Evolutionary conservation across 2,329 filamentous ascomycete genomes (phyloP).

Genomic region (Rhynchosporium graminicola): DNA sequence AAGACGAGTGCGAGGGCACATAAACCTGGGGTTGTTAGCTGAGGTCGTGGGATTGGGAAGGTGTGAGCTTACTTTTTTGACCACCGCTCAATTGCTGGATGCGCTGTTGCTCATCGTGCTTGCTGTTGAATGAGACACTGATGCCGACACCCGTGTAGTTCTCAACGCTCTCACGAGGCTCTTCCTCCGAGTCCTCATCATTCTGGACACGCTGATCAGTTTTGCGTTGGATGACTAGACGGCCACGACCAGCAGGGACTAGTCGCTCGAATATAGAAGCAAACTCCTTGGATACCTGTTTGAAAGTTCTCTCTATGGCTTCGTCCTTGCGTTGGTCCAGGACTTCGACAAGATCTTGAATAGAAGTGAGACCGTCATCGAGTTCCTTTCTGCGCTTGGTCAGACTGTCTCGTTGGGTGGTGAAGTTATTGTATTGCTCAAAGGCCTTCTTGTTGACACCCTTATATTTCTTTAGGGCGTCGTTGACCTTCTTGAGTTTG

Average conservation of each 20-base stretch:
- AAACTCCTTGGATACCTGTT: constrained; percentile 94
- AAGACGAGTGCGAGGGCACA: constrained; percentile 98
- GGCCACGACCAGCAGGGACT: constrained; percentile 88
- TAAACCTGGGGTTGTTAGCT: constrained; percentile 59
- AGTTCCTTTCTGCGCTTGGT: constrained; percentile 84
- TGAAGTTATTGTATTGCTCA: constrained; percentile 98
- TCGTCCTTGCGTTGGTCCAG: constrained; percentile 96
- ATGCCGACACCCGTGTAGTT: constrained; percentile 97
- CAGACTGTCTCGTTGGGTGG: constrained; percentile 83
- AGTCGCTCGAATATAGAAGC: constrained; percentile 91
- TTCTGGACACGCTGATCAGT: constrained; percentile 68
- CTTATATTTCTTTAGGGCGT: constrained; percentile 92
- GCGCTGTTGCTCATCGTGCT: constrained; percentile 95
- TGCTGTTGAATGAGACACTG: constrained; percentile 97
- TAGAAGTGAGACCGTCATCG: constrained; percentile 80
- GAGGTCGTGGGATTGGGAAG: constrained; percentile 2
- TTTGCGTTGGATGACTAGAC: constrained; percentile 89
- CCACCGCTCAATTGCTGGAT: constrained; percentile 97
- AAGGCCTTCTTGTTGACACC: constrained; percentile 99
- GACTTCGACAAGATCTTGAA: constrained; percentile 88
- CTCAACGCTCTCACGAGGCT: constrained; percentile 73
- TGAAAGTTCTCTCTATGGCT: constrained; percentile 97
- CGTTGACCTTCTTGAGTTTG: constrained; percentile 86
- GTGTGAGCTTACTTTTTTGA: constrained; percentile 79
- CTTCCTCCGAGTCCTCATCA: constrained; percentile 70